A percentile compares a stretch with the other conserved stretches of the same genome.
phyloP scores from a whole-genome alignment of 2,329 filamentous ascomycete species.

The Calonectria multiphialidica region DNA sequence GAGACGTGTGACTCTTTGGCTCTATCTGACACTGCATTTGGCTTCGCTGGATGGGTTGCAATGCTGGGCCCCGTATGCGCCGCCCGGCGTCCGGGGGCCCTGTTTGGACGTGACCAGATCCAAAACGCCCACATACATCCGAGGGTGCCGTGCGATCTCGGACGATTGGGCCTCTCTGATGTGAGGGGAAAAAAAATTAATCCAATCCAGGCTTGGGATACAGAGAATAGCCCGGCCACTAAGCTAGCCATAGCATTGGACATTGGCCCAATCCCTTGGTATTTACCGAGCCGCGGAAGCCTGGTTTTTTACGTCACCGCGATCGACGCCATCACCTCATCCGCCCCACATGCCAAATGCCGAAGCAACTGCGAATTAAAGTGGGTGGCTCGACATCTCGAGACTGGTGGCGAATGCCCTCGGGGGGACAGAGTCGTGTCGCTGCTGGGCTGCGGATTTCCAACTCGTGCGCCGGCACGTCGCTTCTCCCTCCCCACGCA shows the following conservation, averaged over 20 bases:
- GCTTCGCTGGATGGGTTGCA: not conserved
- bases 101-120: not conserved
- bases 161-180: not conserved
- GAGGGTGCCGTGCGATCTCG: slow-evolving; percentile 5
- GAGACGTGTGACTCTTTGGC: slow-evolving; percentile 15
- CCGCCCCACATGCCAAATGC: not conserved
- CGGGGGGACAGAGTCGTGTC: too few relatives aligned
- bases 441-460: too few relatives aligned
- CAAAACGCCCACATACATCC: slow-evolving; percentile 4
- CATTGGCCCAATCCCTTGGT: not conserved
- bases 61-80: not conserved
- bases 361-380: not conserved
- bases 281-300: not conserved
- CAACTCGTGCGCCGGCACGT: too few relatives aligned
- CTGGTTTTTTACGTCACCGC: not conserved
- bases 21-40: not conserved
- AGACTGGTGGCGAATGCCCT: not conserved
- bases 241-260: not conserved
- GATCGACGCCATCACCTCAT: not conserved
- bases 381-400: not conserved
- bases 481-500: too few relatives aligned
- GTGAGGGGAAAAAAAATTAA: not conserved
- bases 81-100: not conserved
- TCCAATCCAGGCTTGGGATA: too few relatives aligned
- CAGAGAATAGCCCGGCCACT: too few relatives aligned